Base-by-base conservation (phyloP, 2,329 filamentous ascomycete genomes). In the Fonsecaea multimorphosa region DNA sequence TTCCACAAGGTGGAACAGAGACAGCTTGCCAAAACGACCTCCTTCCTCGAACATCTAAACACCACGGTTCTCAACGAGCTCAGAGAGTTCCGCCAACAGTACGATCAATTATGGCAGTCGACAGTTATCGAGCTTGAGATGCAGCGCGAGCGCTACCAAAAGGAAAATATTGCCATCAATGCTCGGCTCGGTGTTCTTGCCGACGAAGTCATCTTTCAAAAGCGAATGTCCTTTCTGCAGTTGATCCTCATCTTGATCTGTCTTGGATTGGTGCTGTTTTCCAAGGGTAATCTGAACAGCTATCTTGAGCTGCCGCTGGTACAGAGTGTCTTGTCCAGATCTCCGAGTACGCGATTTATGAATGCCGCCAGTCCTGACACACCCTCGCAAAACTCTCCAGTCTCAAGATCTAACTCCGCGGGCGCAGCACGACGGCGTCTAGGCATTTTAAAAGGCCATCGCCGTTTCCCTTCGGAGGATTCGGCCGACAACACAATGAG, bases 31-130 rank as follows among this genome's bases (percentile, higher is more conserved):
- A 95, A 94, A 74, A 92, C 94, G 0, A 89, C 90, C 24, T 83
- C 84, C 1, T 97, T 97, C 74, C 83, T 98, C 14, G 87, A 92
- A 66, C 87, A 87, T 40, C 83, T 99, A n/a, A 99, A 99, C 76
- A 84, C 83, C 54, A 97, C 93, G 0, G 92, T 98, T 0, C 84
- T 96, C 44, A 84, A 86, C 16, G 95, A 99, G 76, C 82, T 97
- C 38, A 87, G 87, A 68, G 87, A 85, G 57, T 90, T 95, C 68
- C 87, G 92, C 59, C 87, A 89, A 65, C 91, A 97, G 76, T 98
- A 98, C 77, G 94, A 98, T 75, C 92, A 97, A 74, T 88, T 98
- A 12, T 98, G 94, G 93, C 93, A 97, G 78, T 94, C 91, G 22
- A 97, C 96, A 11, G 90, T 97, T 24, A 89, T 97, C 62, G 93